A percentile compares a stretch with the other conserved stretches of the same genome.
These are phyloP conservation scores for Colletotrichum scovillei DNA, from an alignment of 2,329 filamentous ascomycete species.

Conservation along the genomic window DNA sequence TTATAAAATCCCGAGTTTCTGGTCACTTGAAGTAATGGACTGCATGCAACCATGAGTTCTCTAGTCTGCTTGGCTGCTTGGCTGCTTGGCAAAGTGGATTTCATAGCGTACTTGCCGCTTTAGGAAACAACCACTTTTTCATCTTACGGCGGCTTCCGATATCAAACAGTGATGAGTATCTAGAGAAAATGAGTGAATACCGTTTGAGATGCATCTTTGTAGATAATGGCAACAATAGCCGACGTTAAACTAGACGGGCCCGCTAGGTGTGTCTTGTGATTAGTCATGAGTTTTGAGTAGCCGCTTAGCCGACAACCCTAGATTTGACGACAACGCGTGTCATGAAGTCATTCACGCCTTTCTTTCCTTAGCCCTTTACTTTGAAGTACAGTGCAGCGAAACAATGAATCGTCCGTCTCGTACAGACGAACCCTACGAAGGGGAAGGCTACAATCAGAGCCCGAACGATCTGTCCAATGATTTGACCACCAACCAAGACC, in stretches of 20 bases:
- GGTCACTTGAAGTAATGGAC: not conserved
- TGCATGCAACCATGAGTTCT: not conserved
- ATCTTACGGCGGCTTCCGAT: not conserved
- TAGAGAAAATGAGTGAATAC: not conserved
- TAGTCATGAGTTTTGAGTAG: not conserved
- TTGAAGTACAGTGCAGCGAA: not conserved
- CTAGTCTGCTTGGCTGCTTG: not conserved
- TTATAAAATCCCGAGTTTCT: too few species aligned
- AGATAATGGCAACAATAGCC: not conserved
- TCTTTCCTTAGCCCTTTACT: not conserved
- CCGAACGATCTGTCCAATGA: constrained; percentile 58
- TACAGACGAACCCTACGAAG: constrained; percentile 37
- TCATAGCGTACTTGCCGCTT: not conserved
- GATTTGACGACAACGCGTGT: not conserved
- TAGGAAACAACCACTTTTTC: not conserved
- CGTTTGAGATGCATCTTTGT: not conserved
- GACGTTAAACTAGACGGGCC: not conserved
- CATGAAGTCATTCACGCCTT: not conserved
- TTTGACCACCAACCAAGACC: constrained; percentile 58
- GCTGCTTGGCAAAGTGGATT: not conserved
- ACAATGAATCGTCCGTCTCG: constrained; percentile 37
- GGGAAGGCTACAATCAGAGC: constrained; percentile 57
- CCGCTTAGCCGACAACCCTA: constrained; percentile 9
- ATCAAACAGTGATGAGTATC: not conserved
- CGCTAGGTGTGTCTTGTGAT: not conserved